These are phyloP conservation scores for Beauveria sp. DNA, from an alignment of 2,329 filamentous ascomycete genomes.

Conservation along the genomic window DNA sequence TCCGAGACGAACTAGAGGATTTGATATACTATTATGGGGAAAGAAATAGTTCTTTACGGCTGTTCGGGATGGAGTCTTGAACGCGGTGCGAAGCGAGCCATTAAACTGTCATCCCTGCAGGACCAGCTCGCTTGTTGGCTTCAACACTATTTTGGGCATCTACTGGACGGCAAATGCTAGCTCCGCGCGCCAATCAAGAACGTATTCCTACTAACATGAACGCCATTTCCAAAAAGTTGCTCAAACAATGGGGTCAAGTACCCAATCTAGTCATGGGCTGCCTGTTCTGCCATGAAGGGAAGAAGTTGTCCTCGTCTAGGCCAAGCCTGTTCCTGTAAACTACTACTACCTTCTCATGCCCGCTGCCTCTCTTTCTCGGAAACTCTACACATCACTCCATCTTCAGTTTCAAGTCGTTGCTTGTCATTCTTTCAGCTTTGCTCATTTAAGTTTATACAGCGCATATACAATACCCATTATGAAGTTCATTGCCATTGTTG, in stretches of 20 bases:
- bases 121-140: neutral
- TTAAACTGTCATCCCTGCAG: neutral
- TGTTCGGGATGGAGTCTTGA: neutral
- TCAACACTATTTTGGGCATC: too few species aligned
- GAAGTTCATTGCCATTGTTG: constrained; percentile 4
- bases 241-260: neutral
- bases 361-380: neutral
- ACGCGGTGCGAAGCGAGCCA: neutral
- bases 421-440: neutral
- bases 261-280: neutral
- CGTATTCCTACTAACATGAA: neutral
- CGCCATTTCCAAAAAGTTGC: neutral
- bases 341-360: neutral
- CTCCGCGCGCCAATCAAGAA: neutral
- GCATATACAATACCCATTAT: constrained; percentile 2
- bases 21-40: neutral
- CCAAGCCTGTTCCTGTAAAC: neutral
- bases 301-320: neutral
- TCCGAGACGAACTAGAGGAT: neutral
- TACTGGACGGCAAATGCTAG: neutral
- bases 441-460: neutral
- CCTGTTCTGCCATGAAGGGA: neutral
- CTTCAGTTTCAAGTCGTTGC: neutral
- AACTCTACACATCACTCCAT: neutral
- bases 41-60: neutral